Base-by-base conservation (phyloP, 306 rosid genomes). In the Potentilla sterilis region DNA sequence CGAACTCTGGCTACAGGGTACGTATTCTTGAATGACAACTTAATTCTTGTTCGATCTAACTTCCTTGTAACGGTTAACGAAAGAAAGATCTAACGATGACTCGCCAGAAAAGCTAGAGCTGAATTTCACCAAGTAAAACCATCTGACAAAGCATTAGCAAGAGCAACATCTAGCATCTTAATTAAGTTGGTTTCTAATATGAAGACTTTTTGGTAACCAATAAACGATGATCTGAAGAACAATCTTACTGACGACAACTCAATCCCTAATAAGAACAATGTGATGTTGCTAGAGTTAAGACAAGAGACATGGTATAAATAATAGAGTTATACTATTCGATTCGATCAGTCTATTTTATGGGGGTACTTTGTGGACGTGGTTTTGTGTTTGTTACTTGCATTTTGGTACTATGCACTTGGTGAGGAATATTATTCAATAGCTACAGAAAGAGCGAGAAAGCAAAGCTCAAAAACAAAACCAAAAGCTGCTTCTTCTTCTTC, bases 381-480 rank as follows among this genome's bases (percentile, higher is more conserved):
- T 32, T 61, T 32, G 67, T 32, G 3, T 61, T 61, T 61, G 41
- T 62, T 62, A 62, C 14, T 34, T 14, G 42, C 42, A 34, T 13
- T 24, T 34, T 61, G 67, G 42, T 34, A 34, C 42, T 34, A 32
- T 62, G 67, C 67, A 14, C 10, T 62, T 32, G 42, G n/a, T 6
- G 21, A 62, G 42, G 19, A 32, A 63, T 63, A 16, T 35, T 37
- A 35, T 63, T 22, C 5, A 41, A 24, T 41, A 57, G 49, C 48
- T 42, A 1, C 19, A 22, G 38, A 55, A 13, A 42, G 42, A 16
- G n/a, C n/a, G n/a, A n/a, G 43, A 73, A 58, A 9, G 11, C 57
- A 73, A 59, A 58, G 77, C 77, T 43, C 18, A 59, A 43, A 58
- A 57, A 73, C 68, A 73, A 28, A 73, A 28, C 22, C 38, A 11